Conservation (phyloP, 768 basidiomycete genomes). For the Termitomyces sp. region DNA sequence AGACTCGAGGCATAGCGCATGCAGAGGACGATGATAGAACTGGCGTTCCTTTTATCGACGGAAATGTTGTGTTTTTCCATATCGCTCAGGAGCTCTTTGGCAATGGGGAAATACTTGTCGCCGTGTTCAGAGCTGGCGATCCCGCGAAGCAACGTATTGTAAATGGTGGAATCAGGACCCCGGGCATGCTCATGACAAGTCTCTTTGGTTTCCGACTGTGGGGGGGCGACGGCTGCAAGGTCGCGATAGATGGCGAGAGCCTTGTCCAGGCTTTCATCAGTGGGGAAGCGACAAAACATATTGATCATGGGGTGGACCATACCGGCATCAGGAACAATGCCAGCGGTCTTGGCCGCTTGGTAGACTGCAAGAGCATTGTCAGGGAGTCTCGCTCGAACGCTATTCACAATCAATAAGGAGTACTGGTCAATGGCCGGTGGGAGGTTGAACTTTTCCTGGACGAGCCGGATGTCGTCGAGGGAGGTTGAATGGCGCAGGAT, state of each 20-base stretch:
- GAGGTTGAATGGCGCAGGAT: conserved; percentile 38
- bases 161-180: conserved; percentile 50
- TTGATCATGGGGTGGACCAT: conserved; percentile 54
- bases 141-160: conserved; percentile 46
- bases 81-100: conserved; percentile 53
- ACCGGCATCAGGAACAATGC: conserved; percentile 42
- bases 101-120: conserved; percentile 43
- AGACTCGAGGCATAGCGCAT: conserved; percentile 58
- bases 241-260: conserved; percentile 53
- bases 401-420: conserved; percentile 51
- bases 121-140: conserved; percentile 38
- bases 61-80: conserved; percentile 53
- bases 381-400: conserved; percentile 31
- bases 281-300: conserved; percentile 37
- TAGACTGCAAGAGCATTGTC: conserved; percentile 46
- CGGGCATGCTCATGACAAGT: conserved; percentile 25
- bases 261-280: conserved; percentile 44
- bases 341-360: conserved; percentile 34
- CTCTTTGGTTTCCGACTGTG: conserved; percentile 14
- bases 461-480: conserved; percentile 35
- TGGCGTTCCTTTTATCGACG: conserved; percentile 37
- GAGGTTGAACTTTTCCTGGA: conserved; percentile 36
- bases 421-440: conserved; percentile 42
- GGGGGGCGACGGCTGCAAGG: conserved; percentile 29
- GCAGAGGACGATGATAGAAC: conserved; percentile 54